phyloP scores from a whole-genome alignment of 768 basidiomycete genomes.

The Leucogyrophana mollusca region DNA sequence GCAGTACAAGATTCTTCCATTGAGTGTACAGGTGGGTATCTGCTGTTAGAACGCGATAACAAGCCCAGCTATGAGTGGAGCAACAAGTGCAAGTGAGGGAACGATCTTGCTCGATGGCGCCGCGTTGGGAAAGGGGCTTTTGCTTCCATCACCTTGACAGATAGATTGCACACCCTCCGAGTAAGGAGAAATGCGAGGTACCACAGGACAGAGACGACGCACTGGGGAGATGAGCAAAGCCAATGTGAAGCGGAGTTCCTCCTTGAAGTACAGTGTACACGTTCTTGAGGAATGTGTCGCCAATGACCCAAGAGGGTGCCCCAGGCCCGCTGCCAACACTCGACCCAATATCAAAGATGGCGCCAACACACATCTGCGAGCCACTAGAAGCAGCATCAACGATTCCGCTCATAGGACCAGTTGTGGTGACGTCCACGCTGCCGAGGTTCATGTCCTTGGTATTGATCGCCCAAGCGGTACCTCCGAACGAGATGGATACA shows the following conservation, averaged over 20 bases:
- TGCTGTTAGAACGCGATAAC: slow-evolving; percentile 10
- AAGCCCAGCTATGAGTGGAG: slow-evolving; percentile 10
- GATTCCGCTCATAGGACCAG: slow-evolving; percentile 19
- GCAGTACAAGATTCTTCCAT: too few relatives aligned
- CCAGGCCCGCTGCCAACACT: slow-evolving; percentile 34
- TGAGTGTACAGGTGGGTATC: too few relatives aligned
- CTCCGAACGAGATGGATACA: slow-evolving; percentile 69
- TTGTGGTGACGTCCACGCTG: slow-evolving; percentile 65
- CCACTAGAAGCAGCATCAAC: slow-evolving; percentile 15
- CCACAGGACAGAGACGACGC: neutral
- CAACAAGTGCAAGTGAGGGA: slow-evolving; percentile 8
- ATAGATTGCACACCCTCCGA: too few relatives aligned
- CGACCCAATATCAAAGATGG: slow-evolving; percentile 68
- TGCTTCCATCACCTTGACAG: neutral
- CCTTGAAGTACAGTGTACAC: neutral
- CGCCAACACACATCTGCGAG: slow-evolving; percentile 59
- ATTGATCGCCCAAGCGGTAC: slow-evolving; percentile 70
- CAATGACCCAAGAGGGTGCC: slow-evolving; percentile 55
- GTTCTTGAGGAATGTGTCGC: slow-evolving; percentile 53
- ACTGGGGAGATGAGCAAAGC: slow-evolving; percentile 26
- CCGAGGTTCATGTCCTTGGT: slow-evolving; percentile 76
- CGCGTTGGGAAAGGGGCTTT: neutral
- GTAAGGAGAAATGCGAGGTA: too few relatives aligned
- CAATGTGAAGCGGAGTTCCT: slow-evolving; percentile 24
- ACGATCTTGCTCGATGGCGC: slow-evolving; percentile 7